Evolutionary conservation across 352 stramenopile species (phyloP), one percentile per base, ranked within the genome.

Genomic region (Poterioochromonas sp.): DNA sequence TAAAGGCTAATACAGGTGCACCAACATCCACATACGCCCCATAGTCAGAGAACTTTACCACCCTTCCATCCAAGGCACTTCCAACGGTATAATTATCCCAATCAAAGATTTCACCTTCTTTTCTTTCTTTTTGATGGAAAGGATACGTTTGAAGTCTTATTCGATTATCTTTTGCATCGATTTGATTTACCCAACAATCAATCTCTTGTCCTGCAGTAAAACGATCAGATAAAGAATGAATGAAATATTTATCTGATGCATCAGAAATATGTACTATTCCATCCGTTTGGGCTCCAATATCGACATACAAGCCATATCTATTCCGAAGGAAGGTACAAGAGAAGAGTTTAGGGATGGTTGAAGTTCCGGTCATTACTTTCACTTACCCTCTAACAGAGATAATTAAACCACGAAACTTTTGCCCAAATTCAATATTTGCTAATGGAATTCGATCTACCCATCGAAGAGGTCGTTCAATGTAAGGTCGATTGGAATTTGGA

Each of bases 201-300:
- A 76, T n/a, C 11, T 76, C 44, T 35, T 76, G 34, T 40, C 69
- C 69, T 12, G 44, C 12, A n/a, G 5, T 22, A 63, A 62, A 76
- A 12, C 32, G 12, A 41, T 11, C 29, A 1, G 3, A 11, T 29
- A 76, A 29, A 63, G 73, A 12, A 3, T 58, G 1, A 20, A 76
- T 32, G 39, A 76, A 76, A 29, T 76, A 76, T 34, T 65, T 39
- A 11, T 37, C 39, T n/a, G 69, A 76, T 37, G 18, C 18, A 43
- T 76, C 69, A 39, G 73, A 68, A 29, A 76, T 76, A 29, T 76
- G 69, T 40, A 76, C 39, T 44, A 76, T 39, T 37, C 69, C 69
- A 63, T 76, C 69, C 69, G 2, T 37, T 22, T 26, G 12, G 5
- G 37, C 39, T n/a, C 69, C 69, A 26, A 76, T 40, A 43, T 76